These are phyloP conservation scores for Coriolopsis trogii DNA, from an alignment of 1,284 basidiomycete genomes.

Conservation along the genomic window DNA sequence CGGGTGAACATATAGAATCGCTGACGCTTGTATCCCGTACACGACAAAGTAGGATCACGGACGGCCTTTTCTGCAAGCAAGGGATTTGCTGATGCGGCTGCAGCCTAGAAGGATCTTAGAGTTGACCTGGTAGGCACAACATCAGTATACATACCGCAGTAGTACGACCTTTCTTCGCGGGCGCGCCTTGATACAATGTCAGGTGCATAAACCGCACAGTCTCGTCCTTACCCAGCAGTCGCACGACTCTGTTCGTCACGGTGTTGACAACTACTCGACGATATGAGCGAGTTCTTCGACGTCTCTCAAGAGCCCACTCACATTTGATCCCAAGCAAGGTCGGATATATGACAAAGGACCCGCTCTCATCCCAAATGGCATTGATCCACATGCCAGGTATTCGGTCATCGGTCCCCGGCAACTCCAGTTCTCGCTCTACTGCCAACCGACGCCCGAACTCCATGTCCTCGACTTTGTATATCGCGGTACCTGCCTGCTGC, in stretches of 20 bases:
- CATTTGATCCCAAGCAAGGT: constrained; percentile 96
- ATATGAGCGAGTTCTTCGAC: neutral
- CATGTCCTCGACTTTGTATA: constrained; percentile 97
- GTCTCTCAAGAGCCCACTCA: constrained; percentile 38
- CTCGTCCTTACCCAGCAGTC: constrained; percentile 94
- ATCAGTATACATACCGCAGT: constrained; percentile 63
- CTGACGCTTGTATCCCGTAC: constrained; percentile 90
- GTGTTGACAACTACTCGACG: constrained; percentile 83
- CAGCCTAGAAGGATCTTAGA: constrained; percentile 55
- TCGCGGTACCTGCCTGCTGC: constrained; percentile 92
- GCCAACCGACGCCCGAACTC: constrained; percentile 97
- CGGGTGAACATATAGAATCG: constrained; percentile 98
- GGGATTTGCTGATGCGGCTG: constrained; percentile 96
- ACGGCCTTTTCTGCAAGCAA: constrained; percentile 83
- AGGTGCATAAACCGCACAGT: constrained; percentile 90
- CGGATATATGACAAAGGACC: constrained; percentile 91
- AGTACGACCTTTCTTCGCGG: constrained; percentile 83
- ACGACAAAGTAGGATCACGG: constrained; percentile 92
- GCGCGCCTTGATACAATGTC: constrained; percentile 90
- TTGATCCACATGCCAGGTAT: constrained; percentile 79
- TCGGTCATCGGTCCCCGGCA: constrained; percentile 70
- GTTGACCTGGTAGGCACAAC: neutral
- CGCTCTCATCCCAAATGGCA: constrained; percentile 96
- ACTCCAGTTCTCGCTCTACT: constrained; percentile 88
- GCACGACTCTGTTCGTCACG: constrained; percentile 90